Base-by-base conservation (phyloP, 1,284 basidiomycete species). In the Schizophyllum amplum region DNA sequence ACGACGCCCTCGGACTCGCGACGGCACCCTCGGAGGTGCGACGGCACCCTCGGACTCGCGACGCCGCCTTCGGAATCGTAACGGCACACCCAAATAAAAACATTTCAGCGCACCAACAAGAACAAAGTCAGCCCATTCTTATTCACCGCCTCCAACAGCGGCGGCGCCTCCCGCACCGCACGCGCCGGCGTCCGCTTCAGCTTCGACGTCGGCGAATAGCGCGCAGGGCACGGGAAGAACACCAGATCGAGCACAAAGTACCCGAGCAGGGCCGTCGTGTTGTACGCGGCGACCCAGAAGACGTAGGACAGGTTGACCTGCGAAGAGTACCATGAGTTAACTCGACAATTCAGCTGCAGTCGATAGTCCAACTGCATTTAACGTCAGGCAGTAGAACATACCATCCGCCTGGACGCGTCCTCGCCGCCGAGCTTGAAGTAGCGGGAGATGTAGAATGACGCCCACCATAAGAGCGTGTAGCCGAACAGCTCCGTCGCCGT, bases 251-350 rank as follows among this genome's bases (percentile, higher is more conserved):
- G 72, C 21, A 86, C 61, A 52, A 94, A 76, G 69, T 98, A 97
- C 1, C 82, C 84, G 7, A 94, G 76, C 21, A 98, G 74, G 72
- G 95, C 94, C 1, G 85, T 80, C 0, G 88, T 86, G 70, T 98
- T 99, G 81, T 86, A 97, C 1, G 93, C 94, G 0, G 82, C 81
- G 5, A 90, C 82, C 94, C 94, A 98, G 23, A 94, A 70, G 47
- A 96, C 84, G 69, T 99, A 99, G 1, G 87, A 79, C 23, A 93
- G 64, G 66, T 99, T 98, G 51, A 87, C 89, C 92, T 95, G 62
- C 15, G 42, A 13, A 46, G 23, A 50, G 26, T 15, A 17, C 5
- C 20, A 57, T 57, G 55, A 42, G 11, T 47, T 9, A 4, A 54
- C 33, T 22, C 33, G n/a, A n/a, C n/a, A n/a, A n/a, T 46, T n/a